Evolutionary conservation across 345 rosid genomes (phyloP).

Genomic region (Citrus glauca): DNA sequence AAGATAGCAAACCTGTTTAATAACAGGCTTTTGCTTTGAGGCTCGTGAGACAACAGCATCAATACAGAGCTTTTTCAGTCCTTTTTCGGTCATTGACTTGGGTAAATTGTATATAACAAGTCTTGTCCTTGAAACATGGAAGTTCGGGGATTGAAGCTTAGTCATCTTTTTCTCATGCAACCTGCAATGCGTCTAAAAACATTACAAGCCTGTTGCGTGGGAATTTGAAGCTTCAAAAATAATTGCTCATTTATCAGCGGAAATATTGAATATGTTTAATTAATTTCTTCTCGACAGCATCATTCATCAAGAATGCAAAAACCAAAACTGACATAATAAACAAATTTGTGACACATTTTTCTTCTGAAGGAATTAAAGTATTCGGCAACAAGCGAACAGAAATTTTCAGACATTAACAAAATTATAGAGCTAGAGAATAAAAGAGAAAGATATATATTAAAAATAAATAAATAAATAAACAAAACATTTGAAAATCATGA

Average conservation of each 20-base stretch:
- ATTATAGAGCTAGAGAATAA: background rate
- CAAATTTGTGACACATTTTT: background rate
- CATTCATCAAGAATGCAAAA: background rate
- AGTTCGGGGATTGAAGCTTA: conserved; percentile 90
- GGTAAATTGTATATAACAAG: conserved; percentile 84
- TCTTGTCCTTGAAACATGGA: conserved; percentile 82
- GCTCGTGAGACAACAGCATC: conserved; percentile 86
- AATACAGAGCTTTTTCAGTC: conserved; percentile 59
- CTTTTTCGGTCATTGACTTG: conserved; percentile 64
- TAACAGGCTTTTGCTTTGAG: conserved; percentile 77
- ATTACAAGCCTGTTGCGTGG: background rate
- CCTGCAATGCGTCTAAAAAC: conserved; percentile 38
- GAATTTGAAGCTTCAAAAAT: background rate
- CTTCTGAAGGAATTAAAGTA: background rate
- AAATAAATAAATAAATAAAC: background rate
- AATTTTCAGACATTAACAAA: background rate
- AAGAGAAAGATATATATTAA: background rate
- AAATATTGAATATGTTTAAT: background rate
- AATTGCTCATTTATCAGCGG: background rate
- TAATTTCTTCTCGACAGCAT: background rate
- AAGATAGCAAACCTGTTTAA: conserved; percentile 62
- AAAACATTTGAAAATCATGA: background rate
- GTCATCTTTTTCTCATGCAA: conserved; percentile 76
- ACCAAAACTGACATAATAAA: background rate
- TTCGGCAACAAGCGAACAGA: background rate